Evolutionary conservation across 805 yeast species (phyloP).

Genomic region (Ogataea paraovalis): DNA sequence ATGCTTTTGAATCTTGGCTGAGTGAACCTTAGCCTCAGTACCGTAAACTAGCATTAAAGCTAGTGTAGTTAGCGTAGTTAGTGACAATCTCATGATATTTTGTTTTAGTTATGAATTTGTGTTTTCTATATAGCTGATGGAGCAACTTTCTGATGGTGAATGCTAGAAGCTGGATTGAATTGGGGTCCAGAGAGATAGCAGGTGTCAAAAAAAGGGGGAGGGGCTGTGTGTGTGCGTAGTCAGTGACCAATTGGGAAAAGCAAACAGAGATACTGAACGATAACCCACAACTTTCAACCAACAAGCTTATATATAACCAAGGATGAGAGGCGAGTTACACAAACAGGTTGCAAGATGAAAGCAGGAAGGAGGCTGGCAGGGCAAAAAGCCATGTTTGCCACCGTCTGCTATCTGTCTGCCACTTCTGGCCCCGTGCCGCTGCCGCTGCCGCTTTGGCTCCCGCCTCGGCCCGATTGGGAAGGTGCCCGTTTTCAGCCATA

Average conservation of each 20-base stretch:
- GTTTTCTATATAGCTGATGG: not conserved
- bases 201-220: not conserved
- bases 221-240: too few relatives aligned
- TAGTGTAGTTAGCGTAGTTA: conserved; percentile 39
- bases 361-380: too few relatives aligned
- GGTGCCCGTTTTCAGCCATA: not conserved
- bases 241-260: too few relatives aligned
- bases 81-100: conserved; percentile 25
- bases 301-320: too few relatives aligned
- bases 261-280: too few relatives aligned
- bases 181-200: not conserved
- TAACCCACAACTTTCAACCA: too few relatives aligned
- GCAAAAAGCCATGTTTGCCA: too few relatives aligned
- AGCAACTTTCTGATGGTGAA: not conserved
- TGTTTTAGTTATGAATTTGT: not conserved
- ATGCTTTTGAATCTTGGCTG: conserved; percentile 44
- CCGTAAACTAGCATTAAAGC: conserved; percentile 35
- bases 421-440: not conserved
- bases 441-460: not conserved
- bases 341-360: too few relatives aligned
- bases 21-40: conserved; percentile 42
- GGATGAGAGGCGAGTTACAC: too few relatives aligned
- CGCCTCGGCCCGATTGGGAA: not conserved
- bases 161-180: not conserved
- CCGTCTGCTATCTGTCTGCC: not conserved